phyloP scores from a whole-genome alignment of 2,329 filamentous ascomycete species.

The Fusarium kyushuense region DNA sequence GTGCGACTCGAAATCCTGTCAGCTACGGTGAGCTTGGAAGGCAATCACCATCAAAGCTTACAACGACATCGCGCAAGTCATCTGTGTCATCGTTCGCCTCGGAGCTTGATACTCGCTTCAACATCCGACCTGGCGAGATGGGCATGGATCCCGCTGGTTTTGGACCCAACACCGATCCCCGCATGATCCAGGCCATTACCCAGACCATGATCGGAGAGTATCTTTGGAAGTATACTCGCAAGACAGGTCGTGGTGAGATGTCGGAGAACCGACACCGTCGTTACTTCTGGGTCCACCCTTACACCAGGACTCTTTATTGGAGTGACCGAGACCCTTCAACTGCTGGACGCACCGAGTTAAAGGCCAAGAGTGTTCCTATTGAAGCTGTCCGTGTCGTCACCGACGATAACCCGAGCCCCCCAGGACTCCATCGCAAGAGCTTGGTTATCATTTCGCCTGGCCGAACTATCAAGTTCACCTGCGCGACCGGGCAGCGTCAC shows the following conservation, averaged over 20 bases:
- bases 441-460: conserved; percentile 90
- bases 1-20: conserved; percentile 59
- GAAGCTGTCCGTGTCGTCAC: conserved; percentile 91
- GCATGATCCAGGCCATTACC: conserved; percentile 99
- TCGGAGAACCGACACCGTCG: conserved; percentile 91
- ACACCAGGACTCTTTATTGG: conserved; percentile 97
- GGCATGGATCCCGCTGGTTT: conserved; percentile 69
- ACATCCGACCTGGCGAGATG: conserved; percentile 71
- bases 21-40: conserved; percentile 61
- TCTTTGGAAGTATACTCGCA: conserved; percentile 98
- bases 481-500: conserved; percentile 90
- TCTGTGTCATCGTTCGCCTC: conserved; percentile 97
- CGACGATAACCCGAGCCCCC: conserved; percentile 95
- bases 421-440: conserved; percentile 94
- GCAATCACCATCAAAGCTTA: conserved; percentile 61
- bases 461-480: conserved; percentile 92
- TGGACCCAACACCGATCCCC: conserved; percentile 83
- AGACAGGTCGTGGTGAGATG: conserved; percentile 87
- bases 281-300: conserved; percentile 99
- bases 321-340: conserved; percentile 87
- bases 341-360: conserved; percentile 80
- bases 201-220: conserved; percentile 99
- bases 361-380: conserved; percentile 90
- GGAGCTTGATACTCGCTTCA: conserved; percentile 91
- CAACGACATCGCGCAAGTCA: conserved; percentile 65